Evolutionary conservation across 768 basidiomycete genomes (phyloP).

Genomic region (Vishniacozyma victoriae): DNA sequence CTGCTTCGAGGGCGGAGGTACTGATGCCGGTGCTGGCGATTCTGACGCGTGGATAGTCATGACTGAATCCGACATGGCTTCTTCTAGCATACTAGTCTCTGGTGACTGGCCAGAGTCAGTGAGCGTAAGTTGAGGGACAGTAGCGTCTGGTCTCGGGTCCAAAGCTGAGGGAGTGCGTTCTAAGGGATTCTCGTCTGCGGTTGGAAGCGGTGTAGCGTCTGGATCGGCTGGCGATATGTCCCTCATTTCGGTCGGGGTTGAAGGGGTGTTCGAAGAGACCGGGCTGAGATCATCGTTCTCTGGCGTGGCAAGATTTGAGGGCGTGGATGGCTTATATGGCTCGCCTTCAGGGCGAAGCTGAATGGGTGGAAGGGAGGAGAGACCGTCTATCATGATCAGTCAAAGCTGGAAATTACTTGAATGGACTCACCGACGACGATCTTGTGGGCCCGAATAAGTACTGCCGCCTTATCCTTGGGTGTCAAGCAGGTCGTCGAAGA

Average conservation of each 20-base stretch:
- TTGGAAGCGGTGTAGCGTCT: too few species aligned
- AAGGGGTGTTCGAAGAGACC: too few species aligned
- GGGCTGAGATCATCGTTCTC: too few species aligned
- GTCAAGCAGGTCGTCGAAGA: constrained; percentile 52
- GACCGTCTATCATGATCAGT: constrained; percentile 29
- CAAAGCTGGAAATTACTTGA: constrained; percentile 1
- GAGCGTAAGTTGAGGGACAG: constrained; percentile 21
- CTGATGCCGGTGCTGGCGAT: constrained; percentile 2
- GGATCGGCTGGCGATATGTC: too few species aligned
- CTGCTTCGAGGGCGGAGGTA: constrained; percentile 1
- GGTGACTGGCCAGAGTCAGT: constrained; percentile 5
- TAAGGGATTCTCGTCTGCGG: too few species aligned
- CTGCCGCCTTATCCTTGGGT: constrained; percentile 70
- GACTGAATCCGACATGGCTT: constrained; percentile 42
- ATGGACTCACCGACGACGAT: constrained; percentile 66
- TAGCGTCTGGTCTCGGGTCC: too few species aligned
- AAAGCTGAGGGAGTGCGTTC: too few species aligned
- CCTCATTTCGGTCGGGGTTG: too few species aligned
- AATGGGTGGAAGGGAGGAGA: constrained; percentile 58
- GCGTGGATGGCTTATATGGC: too few species aligned
- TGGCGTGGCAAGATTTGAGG: too few species aligned
- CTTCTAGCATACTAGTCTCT: constrained; percentile 23
- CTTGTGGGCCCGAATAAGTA: constrained; percentile 79
- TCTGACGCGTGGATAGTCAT: constrained; percentile 12
- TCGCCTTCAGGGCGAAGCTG: constrained; percentile 61